These are phyloP conservation scores for Pichia sp. DNA, from an alignment of 1,139 yeast genomes.

Conservation along the genomic window DNA sequence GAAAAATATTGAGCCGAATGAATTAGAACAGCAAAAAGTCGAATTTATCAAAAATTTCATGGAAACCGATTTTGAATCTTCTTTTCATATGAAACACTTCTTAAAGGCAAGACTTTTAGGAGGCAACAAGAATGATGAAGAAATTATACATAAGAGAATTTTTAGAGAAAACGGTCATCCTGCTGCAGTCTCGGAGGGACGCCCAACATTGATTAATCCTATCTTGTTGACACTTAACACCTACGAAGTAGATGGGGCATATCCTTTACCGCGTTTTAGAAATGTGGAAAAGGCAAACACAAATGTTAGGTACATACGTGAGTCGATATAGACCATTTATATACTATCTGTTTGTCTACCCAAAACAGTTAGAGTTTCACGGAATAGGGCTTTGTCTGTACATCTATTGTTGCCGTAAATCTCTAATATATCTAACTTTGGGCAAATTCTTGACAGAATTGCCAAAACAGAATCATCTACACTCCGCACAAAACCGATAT, in stretches of 20 bases:
- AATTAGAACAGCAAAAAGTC: slow-evolving; percentile 16
- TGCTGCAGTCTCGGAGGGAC: slow-evolving; percentile 42
- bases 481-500: slow-evolving; percentile 69
- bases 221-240: slow-evolving; percentile 16
- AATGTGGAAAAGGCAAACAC: slow-evolving; percentile 47
- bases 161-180: slow-evolving; percentile 53
- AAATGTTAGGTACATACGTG: slow-evolving; percentile 19
- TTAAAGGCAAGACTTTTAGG: slow-evolving; percentile 24
- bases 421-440: slow-evolving; percentile 57
- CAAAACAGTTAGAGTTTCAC: slow-evolving; percentile 53
- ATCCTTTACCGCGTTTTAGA: slow-evolving; percentile 48
- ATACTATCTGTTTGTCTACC: slow-evolving; percentile 71
- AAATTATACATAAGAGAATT: slow-evolving; percentile 31
- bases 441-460: slow-evolving; percentile 48
- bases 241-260: slow-evolving; percentile 21
- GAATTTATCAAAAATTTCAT: slow-evolving; percentile 21
- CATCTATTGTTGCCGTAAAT: slow-evolving; percentile 74
- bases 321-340: slow-evolving; percentile 24
- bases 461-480: slow-evolving; percentile 59
- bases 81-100: slow-evolving; percentile 25
- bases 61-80: slow-evolving; percentile 27
- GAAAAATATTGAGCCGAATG: slow-evolving; percentile 20
- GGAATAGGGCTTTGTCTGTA: slow-evolving; percentile 45
- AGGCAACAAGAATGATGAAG: slow-evolving; percentile 25
- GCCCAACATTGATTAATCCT: slow-evolving; percentile 50